Conservation (phyloP, 768 basidiomycete species). For the Phaeotremella fagi region DNA sequence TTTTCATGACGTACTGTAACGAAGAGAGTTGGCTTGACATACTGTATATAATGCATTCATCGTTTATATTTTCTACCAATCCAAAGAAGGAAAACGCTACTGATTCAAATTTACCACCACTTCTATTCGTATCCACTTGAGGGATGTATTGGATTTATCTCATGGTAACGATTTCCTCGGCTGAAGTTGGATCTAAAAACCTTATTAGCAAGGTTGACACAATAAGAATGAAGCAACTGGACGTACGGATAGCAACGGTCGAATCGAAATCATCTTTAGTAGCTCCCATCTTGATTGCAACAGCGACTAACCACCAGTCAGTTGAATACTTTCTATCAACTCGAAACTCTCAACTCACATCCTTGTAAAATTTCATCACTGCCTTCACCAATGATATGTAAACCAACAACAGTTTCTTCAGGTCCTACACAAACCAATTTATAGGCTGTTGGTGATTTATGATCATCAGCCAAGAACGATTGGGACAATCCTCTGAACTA, state of each 20-base stretch:
- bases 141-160: too few species aligned
- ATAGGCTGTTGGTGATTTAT: conserved; percentile 93
- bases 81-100: too few species aligned
- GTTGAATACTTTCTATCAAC: conserved; percentile 1
- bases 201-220: conserved; percentile 3
- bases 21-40: too few species aligned
- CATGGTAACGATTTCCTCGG: conserved; percentile 49
- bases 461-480: conserved; percentile 77
- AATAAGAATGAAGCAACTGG: not conserved
- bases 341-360: conserved; percentile 53
- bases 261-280: conserved; percentile 48
- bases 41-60: too few species aligned
- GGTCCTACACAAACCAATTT: conserved; percentile 82
- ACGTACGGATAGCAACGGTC: conserved; percentile 47
- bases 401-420: conserved; percentile 92
- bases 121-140: too few species aligned
- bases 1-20: too few species aligned
- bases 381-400: conserved; percentile 86
- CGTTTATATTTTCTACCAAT: too few species aligned
- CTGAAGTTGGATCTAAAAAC: conserved; percentile 44
- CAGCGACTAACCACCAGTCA: too few species aligned
- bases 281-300: conserved; percentile 93
- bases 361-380: conserved; percentile 95
- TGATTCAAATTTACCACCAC: too few species aligned
- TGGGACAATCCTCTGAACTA: conserved; percentile 70